Conservation (phyloP, 495 filamentous ascomycete genomes). For the Penicillium cosmopolitanum region DNA sequence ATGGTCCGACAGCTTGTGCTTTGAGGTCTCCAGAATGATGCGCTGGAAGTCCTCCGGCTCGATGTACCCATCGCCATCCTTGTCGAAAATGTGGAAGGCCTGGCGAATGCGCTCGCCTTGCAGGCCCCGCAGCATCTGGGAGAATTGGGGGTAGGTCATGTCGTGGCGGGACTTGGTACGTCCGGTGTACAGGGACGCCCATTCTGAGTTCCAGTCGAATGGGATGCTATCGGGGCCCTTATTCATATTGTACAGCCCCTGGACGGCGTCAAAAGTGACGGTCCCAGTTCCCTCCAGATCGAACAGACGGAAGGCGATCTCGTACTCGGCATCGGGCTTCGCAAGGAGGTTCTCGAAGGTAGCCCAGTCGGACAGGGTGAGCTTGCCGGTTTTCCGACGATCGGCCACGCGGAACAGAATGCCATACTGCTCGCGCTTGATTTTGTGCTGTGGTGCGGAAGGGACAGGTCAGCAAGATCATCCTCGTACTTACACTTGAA, state of each 20-base stretch:
- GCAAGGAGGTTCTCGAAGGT: constrained; percentile 90
- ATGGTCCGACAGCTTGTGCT: constrained; percentile 96
- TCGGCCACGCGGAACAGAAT: constrained; percentile 93
- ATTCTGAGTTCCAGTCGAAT: constrained; percentile 96
- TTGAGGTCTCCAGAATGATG: constrained; percentile 91
- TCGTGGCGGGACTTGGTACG: constrained; percentile 80
- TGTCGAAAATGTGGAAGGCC: constrained; percentile 90
- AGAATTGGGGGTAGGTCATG: constrained; percentile 95
- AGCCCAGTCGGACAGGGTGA: constrained; percentile 84
- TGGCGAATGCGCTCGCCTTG: constrained; percentile 95
- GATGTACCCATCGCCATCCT: constrained; percentile 95
- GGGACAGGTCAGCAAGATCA: constrained; percentile 21
- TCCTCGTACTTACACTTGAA: neutral
- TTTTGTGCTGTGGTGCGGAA: constrained; percentile 75
- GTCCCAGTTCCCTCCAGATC: constrained; percentile 78
- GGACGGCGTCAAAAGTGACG: constrained; percentile 87
- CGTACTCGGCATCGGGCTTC: constrained; percentile 97
- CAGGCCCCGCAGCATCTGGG: constrained; percentile 94
- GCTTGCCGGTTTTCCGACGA: constrained; percentile 66
- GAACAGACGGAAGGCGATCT: constrained; percentile 97
- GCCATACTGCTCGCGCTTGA: constrained; percentile 89
- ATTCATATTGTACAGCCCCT: constrained; percentile 76
- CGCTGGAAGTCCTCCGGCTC: constrained; percentile 94
- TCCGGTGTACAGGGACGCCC: constrained; percentile 94
- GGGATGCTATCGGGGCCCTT: constrained; percentile 81